A percentile compares a stretch with the other conserved stretches of the same genome.
Evolutionary conservation across 805 yeast genomes (phyloP).

Genomic region (Kodamaea kakaduensis): DNA sequence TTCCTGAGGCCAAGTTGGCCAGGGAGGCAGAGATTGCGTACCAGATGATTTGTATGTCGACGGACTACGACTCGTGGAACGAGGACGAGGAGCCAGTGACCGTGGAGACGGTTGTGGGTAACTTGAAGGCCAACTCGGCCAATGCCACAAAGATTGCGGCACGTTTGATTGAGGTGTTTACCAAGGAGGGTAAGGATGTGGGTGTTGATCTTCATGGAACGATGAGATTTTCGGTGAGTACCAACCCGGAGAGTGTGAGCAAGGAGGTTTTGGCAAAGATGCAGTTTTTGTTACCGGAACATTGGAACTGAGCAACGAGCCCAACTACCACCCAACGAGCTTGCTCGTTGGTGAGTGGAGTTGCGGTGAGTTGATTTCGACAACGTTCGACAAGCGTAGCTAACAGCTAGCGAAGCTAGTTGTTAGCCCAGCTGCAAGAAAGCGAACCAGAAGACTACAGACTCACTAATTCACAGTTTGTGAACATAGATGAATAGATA

Average conservation of each 20-base stretch:
- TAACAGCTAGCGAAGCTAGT: too few species aligned
- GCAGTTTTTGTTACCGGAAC: conserved; percentile 87
- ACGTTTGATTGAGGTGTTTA: conserved; percentile 59
- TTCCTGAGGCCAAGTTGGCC: conserved; percentile 97
- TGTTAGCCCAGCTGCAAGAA: too few species aligned
- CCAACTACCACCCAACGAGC: too few species aligned
- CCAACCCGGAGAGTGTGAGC: conserved; percentile 69
- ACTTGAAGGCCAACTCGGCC: conserved; percentile 78
- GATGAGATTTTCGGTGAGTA: conserved; percentile 78
- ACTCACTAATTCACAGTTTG: too few species aligned
- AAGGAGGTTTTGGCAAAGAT: conserved; percentile 71
- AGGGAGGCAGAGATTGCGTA: conserved; percentile 95
- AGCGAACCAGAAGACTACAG: too few species aligned
- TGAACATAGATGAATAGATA: too few species aligned
- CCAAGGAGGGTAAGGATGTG: conserved; percentile 45
- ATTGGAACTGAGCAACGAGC: conserved; percentile 46
- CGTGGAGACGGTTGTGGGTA: conserved; percentile 94
- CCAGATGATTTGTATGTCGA: conserved; percentile 98
- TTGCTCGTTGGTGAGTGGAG: too few species aligned
- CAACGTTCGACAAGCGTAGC: too few species aligned
- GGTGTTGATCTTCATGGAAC: conserved; percentile 72
- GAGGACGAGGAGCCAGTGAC: conserved; percentile 94
- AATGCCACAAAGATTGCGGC: conserved; percentile 81
- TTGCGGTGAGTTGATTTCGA: too few species aligned
- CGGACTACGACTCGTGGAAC: conserved; percentile 99